These are phyloP conservation scores for Xylaria sp. DNA, from an alignment of 2,329 filamentous ascomycete species.

Conservation along the genomic window DNA sequence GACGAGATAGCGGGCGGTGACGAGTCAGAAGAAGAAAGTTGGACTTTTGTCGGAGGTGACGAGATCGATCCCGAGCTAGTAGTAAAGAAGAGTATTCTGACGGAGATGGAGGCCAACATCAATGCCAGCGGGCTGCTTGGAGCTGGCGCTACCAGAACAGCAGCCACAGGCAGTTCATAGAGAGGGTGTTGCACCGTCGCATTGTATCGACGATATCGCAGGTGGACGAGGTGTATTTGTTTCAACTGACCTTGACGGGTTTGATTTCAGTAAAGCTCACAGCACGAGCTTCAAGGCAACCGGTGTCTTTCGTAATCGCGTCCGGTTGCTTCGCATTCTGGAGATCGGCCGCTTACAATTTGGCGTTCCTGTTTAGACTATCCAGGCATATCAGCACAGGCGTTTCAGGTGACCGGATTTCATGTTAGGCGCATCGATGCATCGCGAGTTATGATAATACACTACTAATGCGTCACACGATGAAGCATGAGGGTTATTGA, in stretches of 20 bases:
- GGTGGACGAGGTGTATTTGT: conserved; percentile 30
- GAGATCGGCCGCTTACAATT: conserved; percentile 18
- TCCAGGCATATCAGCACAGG: conserved; percentile 36
- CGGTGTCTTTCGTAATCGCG: not conserved
- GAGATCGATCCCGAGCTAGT: conserved; percentile 50
- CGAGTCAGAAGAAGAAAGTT: conserved; percentile 82
- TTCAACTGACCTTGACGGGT: conserved; percentile 11
- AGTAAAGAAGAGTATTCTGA: conserved; percentile 47
- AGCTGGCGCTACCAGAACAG: conserved; percentile 20
- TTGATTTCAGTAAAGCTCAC: conserved; percentile 7
- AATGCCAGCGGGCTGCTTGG: conserved; percentile 36
- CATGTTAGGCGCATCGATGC: conserved; percentile 6
- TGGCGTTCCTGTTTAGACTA: conserved; percentile 32
- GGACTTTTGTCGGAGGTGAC: conserved; percentile 82
- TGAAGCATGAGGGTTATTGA: not conserved
- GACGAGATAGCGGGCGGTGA: conserved; percentile 54
- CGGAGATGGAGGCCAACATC: conserved; percentile 43
- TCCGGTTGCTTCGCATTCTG: conserved; percentile 4
- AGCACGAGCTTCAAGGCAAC: not conserved
- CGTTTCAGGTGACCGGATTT: conserved; percentile 25
- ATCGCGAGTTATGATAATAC: conserved; percentile 12
- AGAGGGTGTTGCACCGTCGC: conserved; percentile 42
- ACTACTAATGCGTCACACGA: not conserved
- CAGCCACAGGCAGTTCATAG: conserved; percentile 40
- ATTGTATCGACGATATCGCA: conserved; percentile 41